Evolutionary conservation across 2,329 filamentous ascomycete species (phyloP), one percentile per base, ranked within the genome.

Genomic region (Neospermospora avenae): DNA sequence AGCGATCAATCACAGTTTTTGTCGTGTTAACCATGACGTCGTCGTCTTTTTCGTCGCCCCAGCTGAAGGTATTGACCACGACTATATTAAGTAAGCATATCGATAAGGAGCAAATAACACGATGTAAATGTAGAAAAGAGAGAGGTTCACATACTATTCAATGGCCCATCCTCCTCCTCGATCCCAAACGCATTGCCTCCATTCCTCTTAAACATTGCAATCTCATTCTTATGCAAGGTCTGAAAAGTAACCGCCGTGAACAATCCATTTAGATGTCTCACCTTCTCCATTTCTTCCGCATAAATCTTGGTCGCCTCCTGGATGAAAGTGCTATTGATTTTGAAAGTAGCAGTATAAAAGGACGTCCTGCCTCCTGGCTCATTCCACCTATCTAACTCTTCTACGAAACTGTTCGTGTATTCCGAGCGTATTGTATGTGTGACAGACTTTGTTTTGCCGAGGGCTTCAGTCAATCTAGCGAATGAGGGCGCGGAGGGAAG

Each of bases 21-120:
- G 65, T 65, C 3, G 67, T 64, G 13, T 66, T 61, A 2, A 72
- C 53, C 3, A 78, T 67, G 1, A 61, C 57, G 22, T 71, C 67
- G n/a, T 80, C 76, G 13, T 75, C 72, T 3, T 66, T 59, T 1
- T 67, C 67, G 6, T 69, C 58, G 0, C 53, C 48, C 72, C 74
- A 74, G n/a, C 59, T 64, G 14, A 69, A 70, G 2, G 42, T n/a
- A 4, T 35, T 22, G 10, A 61, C 25, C 8, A 65, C n/a, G 3
- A 61, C 55, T 63, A 2, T 1, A 34, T 11, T 44, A 11, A 48
- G 41, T 25, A 39, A 10, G 16, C 11, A 37, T 11, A 10, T 14
- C 7, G 2, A 37, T 37, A 14, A 37, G 16, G 3, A 37, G 16
- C 3, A 37, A 37, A 11, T 11, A 10, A 10, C 34, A 3, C 16